phyloP scores from a whole-genome alignment of 192 early-diverging fungal genomes.

The Funneliformis geosporum region DNA sequence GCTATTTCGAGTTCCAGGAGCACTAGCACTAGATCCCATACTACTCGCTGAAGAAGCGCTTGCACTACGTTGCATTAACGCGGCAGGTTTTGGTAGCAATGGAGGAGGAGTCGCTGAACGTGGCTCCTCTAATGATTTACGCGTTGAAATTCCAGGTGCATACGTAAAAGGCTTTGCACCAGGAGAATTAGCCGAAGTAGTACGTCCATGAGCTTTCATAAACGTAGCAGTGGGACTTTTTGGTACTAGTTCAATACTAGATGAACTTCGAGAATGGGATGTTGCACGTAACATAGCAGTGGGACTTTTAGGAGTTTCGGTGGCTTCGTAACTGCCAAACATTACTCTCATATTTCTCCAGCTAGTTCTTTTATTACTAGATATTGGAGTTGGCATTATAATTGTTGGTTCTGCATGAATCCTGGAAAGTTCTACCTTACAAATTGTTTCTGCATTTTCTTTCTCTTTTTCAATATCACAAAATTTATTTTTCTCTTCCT shows the following conservation, averaged over 20 bases:
- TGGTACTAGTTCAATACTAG: neutral
- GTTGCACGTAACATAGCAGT: neutral
- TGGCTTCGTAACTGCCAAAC: slow-evolving; percentile 19
- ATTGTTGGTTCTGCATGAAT: neutral
- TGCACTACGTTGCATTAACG: slow-evolving; percentile 27
- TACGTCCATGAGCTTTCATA: slow-evolving; percentile 15
- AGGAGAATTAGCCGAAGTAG: neutral
- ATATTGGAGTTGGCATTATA: neutral
- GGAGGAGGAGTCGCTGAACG: slow-evolving; percentile 21
- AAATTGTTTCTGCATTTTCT: neutral
- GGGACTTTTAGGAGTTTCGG: slow-evolving; percentile 7
- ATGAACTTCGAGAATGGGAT: slow-evolving; percentile 5
- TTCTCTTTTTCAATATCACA: slow-evolving; percentile 8
- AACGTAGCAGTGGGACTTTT: neutral
- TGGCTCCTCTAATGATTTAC: slow-evolving; percentile 30
- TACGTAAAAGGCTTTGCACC: neutral
- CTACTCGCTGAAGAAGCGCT: slow-evolving; percentile 27
- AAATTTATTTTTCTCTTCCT: slow-evolving; percentile 19
- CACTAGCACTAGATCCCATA: slow-evolving; percentile 2
- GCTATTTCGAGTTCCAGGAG: neutral
- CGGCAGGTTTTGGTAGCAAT: slow-evolving; percentile 25
- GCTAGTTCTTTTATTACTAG: slow-evolving; percentile 26
- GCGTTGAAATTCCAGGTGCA: neutral
- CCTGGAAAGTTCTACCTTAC: neutral
- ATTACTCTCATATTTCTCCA: slow-evolving; percentile 25